Evolutionary conservation across 768 basidiomycete species (phyloP), one percentile per base, ranked within the genome.

Genomic region (Russula vinacea): DNA sequence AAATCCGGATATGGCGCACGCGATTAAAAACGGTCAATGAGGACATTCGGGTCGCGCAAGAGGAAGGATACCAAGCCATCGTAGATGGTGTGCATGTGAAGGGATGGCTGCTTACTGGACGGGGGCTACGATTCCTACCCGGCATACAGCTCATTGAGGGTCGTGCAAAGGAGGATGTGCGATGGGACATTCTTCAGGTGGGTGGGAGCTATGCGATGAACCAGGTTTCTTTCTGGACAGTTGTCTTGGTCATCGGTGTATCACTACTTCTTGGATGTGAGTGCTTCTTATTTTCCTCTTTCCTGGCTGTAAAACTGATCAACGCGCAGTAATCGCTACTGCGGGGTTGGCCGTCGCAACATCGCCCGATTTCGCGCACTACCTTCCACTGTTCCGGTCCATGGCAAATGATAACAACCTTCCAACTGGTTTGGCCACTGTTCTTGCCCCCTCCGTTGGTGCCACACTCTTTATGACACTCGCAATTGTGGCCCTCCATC

Each of bases 81-180:
- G 87, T 88, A 10, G 82, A 84, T 59, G 90, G 90, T 9, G 77
- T 79, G 35, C 76, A 81, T 52, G 81, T 89, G 64, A 87, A 86
- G 69, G 91, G 91, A 0, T 92, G 90, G 89, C 71, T 94, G 58
- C 74, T 94, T 71, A 80, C 90, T 45, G 91, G 91, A 10, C 79
- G 83, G 32, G 89, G 88, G 1, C 72, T 92, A 63, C 74, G 84
- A 60, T 81, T 79, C 68, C 72, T 92, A 32, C 84, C 84, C 35
- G 84, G 84, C 2, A 74, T 88, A 6, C 77, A 88, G 71, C 75
- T 88, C 40, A 90, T 94, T 26, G 87, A 90, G 71, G 91, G 91
- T 2, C 76, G 88, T 63, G 87, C 89, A 16, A 91, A 89, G 73
- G 90, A 92, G 70, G 90, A 92, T 72, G 84, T 94, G 40, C 76